These are phyloP conservation scores for Pichia sp. DNA, from an alignment of 1,139 yeast species.

Conservation along the genomic window DNA sequence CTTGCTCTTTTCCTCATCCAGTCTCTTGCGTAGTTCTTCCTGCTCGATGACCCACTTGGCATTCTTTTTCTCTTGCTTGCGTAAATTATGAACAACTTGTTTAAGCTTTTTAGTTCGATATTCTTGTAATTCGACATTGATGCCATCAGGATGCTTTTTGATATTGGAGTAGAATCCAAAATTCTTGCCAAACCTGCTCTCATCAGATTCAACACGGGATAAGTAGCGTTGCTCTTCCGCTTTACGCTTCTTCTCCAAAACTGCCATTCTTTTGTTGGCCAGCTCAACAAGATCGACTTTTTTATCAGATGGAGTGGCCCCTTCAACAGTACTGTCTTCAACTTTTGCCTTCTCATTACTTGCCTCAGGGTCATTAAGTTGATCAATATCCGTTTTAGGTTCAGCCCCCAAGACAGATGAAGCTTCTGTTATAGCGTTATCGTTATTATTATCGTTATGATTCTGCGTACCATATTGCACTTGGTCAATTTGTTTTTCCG, in stretches of 20 bases:
- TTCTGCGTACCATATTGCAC: too few relatives aligned
- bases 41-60: conserved; percentile 31
- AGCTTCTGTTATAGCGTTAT: neutral
- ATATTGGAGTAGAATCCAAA: conserved; percentile 45
- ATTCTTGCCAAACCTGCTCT: conserved; percentile 36
- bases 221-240: conserved; percentile 28
- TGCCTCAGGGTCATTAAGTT: too few relatives aligned
- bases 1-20: conserved; percentile 22
- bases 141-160: conserved; percentile 25
- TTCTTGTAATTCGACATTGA: conserved; percentile 28
- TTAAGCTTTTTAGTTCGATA: conserved; percentile 37
- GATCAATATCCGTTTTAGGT: neutral
- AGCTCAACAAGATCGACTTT: conserved; percentile 52
- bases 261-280: conserved; percentile 43
- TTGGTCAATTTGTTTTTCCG: neutral
- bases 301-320: neutral
- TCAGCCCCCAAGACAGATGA: neutral
- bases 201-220: conserved; percentile 29
- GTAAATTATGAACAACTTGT: conserved; percentile 36
- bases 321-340: neutral
- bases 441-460: neutral
- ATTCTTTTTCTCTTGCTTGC: conserved; percentile 34
- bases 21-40: conserved; percentile 30
- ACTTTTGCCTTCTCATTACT: neutral
- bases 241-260: conserved; percentile 33